Percentiles rank a stretch among this genome's conserved stretches.
These are phyloP conservation scores for Claviceps lovelessii DNA, from an alignment of 2,329 filamentous ascomycete species.

Conservation along the genomic window DNA sequence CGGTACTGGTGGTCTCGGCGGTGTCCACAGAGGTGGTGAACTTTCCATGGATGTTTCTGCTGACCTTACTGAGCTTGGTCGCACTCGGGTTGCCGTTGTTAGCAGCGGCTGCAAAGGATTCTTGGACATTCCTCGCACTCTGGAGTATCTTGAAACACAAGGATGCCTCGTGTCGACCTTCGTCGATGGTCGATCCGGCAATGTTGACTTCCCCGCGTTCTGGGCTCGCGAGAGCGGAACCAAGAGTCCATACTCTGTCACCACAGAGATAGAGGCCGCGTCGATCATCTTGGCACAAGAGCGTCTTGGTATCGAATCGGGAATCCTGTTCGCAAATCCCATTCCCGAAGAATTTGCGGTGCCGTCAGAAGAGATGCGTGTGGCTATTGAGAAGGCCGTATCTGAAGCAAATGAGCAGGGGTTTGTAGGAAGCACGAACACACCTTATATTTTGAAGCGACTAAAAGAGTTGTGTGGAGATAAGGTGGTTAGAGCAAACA, in stretches of 20 bases:
- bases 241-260: constrained; percentile 61
- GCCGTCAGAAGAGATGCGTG: constrained; percentile 54
- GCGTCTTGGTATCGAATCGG: constrained; percentile 56
- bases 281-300: constrained; percentile 75
- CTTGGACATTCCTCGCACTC: constrained; percentile 75
- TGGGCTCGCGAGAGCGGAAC: constrained; percentile 79
- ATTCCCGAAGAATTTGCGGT: constrained; percentile 60
- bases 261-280: constrained; percentile 68
- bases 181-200: constrained; percentile 58
- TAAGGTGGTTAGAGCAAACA: constrained; percentile 60
- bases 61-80: constrained; percentile 83
- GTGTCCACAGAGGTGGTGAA: constrained; percentile 82
- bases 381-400: constrained; percentile 53
- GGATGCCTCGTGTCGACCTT: constrained; percentile 81
- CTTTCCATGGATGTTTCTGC: constrained; percentile 85
- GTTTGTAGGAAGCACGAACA: constrained; percentile 61
- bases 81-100: constrained; percentile 77
- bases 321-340: constrained; percentile 79
- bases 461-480: constrained; percentile 66
- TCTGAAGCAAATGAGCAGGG: constrained; percentile 49
- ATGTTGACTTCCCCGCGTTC: constrained; percentile 81
- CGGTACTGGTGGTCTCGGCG: constrained; percentile 85
- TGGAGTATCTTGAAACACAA: constrained; percentile 61
- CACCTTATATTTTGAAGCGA: constrained; percentile 65
- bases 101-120: constrained; percentile 93